Evolutionary conservation across 2,329 filamentous ascomycete species (phyloP).

Genomic region (Aspergillus awamori): DNA sequence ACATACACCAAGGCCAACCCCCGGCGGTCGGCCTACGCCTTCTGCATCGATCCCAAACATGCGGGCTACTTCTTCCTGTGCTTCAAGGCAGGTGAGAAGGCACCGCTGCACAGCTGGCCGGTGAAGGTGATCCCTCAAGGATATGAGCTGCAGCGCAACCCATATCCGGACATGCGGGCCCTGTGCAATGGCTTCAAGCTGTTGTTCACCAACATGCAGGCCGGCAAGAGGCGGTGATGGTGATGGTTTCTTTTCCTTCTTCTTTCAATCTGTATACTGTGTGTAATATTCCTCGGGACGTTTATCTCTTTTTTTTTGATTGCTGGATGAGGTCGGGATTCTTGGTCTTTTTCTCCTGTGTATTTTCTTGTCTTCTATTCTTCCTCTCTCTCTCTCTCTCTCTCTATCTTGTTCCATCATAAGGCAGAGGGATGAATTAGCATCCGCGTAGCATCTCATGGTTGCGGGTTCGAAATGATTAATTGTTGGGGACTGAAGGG

Average conservation of each 20-base stretch:
- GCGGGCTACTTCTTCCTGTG: conserved; percentile 94
- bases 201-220: conserved; percentile 69
- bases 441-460: too few relatives aligned
- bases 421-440: too few relatives aligned
- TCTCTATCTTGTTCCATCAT: too few relatives aligned
- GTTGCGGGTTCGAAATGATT: too few relatives aligned
- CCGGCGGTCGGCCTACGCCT: conserved; percentile 88
- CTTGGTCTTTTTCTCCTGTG: not conserved
- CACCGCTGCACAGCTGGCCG: conserved; percentile 74
- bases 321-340: not conserved
- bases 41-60: conserved; percentile 90
- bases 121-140: conserved; percentile 92
- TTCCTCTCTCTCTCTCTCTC: too few relatives aligned
- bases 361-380: not conserved
- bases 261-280: conserved; percentile 20
- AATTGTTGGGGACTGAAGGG: too few relatives aligned
- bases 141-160: conserved; percentile 84
- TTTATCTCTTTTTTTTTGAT: conserved; percentile 1
- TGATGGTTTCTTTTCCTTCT: conserved; percentile 8
- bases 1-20: conserved; percentile 97
- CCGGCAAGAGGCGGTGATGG: conserved; percentile 30
- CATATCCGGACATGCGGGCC: conserved; percentile 92
- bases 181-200: conserved; percentile 97
- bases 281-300: conserved; percentile 18
- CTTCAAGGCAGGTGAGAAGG: conserved; percentile 85